Percentiles rank a stretch among this genome's conserved stretches.
These are phyloP conservation scores for Patellifolia procumbens DNA, from an alignment of 179 eudicot species.

Conservation along the genomic window DNA sequence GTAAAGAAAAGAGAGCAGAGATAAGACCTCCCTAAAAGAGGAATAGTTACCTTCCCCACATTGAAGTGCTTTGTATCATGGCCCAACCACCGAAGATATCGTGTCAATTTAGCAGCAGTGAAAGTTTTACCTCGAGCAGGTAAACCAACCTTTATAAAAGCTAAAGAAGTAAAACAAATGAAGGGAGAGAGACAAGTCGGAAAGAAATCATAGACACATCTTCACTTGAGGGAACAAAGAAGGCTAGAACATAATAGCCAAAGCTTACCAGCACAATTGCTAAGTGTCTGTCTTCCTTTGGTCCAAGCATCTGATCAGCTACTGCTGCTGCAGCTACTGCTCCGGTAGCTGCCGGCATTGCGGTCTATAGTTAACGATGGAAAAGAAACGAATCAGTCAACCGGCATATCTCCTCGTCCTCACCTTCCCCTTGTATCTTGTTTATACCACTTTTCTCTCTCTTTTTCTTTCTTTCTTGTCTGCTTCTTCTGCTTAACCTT, in stretches of 20 bases:
- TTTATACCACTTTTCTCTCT: too few relatives aligned
- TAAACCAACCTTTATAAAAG: constrained; percentile 75
- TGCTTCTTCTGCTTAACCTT: too few relatives aligned
- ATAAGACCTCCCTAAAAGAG: constrained; percentile 16
- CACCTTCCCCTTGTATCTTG: too few relatives aligned
- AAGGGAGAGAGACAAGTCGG: neutral
- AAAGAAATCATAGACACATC: neutral
- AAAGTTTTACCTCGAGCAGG: constrained; percentile 99
- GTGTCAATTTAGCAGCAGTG: constrained; percentile 94
- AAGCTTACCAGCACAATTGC: constrained; percentile 91
- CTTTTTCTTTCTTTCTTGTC: too few relatives aligned
- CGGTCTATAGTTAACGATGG: constrained; percentile 46
- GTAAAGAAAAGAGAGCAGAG: constrained; percentile 13
- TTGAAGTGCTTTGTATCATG: constrained; percentile 98
- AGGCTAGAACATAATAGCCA: neutral
- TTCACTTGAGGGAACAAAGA: neutral
- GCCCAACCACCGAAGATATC: constrained; percentile 99
- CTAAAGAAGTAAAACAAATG: neutral
- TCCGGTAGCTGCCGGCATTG: constrained; percentile 99
- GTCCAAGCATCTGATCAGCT: constrained; percentile 99
- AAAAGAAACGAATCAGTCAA: too few relatives aligned
- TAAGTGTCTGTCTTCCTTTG: constrained; percentile 93
- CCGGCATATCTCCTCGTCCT: too few relatives aligned
- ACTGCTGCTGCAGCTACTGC: constrained; percentile 99
- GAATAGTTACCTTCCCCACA: constrained; percentile 81